Percentiles rank a stretch among this genome's conserved stretches.
Evolutionary conservation across 1,139 yeast genomes (phyloP).

Genomic region (Zygoascus meyerae): DNA sequence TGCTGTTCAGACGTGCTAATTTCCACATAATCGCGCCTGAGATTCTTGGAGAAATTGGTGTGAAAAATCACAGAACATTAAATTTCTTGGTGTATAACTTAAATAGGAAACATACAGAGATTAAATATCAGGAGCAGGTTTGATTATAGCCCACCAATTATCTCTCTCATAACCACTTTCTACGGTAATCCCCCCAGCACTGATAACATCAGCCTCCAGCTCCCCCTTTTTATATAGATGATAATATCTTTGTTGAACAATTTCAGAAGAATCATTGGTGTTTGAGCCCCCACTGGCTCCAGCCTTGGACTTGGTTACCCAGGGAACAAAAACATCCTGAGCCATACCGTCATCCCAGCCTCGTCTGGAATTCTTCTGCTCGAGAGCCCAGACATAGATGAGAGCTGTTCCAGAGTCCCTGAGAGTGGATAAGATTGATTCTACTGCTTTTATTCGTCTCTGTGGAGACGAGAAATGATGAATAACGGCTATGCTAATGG

Average conservation of each 20-base stretch:
- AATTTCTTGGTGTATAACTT: too few relatives aligned
- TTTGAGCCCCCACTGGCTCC: conserved; percentile 17
- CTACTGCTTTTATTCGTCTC: conserved; percentile 70
- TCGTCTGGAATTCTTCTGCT: conserved; percentile 77
- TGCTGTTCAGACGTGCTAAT: too few relatives aligned
- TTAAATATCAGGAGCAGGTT: conserved; percentile 11
- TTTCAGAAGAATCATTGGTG: conserved; percentile 16
- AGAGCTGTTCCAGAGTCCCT: conserved; percentile 60
- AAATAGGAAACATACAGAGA: too few relatives aligned
- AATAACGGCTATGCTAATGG: conserved; percentile 90
- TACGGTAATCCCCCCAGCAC: conserved; percentile 63
- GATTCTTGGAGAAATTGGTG: too few relatives aligned
- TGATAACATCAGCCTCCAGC: conserved; percentile 56
- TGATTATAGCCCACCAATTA: conserved; percentile 80
- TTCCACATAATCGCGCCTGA: too few relatives aligned
- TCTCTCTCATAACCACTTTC: conserved; percentile 85
- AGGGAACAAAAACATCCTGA: conserved; percentile 91
- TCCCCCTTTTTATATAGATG: conserved; percentile 85
- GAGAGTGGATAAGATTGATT: conserved; percentile 57
- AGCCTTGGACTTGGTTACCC: conserved; percentile 60
- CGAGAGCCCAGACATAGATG: conserved; percentile 94
- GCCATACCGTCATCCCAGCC: conserved; percentile 88
- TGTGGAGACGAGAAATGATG: conserved; percentile 89
- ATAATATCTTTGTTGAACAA: conserved; percentile 61
- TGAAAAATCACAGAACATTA: too few relatives aligned